A percentile compares a stretch with the other conserved stretches of the same genome.
phyloP scores from a whole-genome alignment of 2,329 filamentous ascomycete species.

The Ophiostoma montium region DNA sequence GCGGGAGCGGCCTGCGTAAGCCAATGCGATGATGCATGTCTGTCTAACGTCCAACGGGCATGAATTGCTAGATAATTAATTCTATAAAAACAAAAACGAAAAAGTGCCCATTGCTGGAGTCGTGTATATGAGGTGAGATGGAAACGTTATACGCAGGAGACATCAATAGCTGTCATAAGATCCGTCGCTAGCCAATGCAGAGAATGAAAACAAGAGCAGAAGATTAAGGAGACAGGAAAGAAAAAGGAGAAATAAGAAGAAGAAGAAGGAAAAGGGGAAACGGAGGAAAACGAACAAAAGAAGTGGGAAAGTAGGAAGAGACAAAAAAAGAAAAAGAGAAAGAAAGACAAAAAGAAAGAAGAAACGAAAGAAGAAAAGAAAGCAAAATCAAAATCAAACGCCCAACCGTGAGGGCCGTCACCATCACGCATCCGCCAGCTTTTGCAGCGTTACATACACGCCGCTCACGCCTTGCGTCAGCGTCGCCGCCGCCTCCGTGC shows the following conservation, averaged over 20 bases:
- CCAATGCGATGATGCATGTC: no score
- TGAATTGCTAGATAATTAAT: no score
- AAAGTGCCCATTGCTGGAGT: conserved; percentile 1
- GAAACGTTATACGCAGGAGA: background rate
- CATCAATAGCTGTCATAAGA: no score
- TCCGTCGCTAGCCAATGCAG: background rate
- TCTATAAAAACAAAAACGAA: no score
- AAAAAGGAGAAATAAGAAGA: background rate
- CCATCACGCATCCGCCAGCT: conserved; percentile 5
- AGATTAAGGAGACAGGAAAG: background rate
- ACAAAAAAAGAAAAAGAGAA: background rate
- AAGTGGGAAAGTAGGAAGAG: background rate
- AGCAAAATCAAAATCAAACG: background rate
- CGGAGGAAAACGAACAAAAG: background rate
- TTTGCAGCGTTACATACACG: conserved; percentile 14
- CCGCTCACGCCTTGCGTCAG: conserved; percentile 86
- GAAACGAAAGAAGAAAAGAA: background rate
- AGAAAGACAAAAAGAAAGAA: background rate
- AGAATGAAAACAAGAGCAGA: background rate
- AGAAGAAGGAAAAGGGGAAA: background rate
- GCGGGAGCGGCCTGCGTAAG: no score
- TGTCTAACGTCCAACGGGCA: no score
- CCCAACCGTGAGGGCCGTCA: background rate
- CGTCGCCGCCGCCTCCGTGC: conserved; percentile 75
- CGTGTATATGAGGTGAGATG: conserved; percentile 4